Evolutionary conservation across 768 basidiomycete species (phyloP), one percentile per base, ranked within the genome.

Genomic region (Kwoniella sp.): DNA sequence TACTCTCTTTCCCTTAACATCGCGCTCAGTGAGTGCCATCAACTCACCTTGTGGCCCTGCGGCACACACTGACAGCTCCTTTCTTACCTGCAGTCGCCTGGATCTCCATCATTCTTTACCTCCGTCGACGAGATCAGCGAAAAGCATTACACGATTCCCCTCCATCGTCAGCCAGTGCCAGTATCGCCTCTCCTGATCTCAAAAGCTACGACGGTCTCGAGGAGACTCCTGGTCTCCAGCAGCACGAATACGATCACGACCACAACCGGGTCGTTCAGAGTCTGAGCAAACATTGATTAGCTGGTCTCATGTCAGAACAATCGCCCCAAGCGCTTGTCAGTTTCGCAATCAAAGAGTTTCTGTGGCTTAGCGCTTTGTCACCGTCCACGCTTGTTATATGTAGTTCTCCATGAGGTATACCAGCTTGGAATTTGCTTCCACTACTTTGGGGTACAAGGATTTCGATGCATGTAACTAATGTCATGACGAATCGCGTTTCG

Each of bases 21-120:
- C 21, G 36, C 68, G 17, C 63, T 76, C 50, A 71, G 70, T 74
- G 52, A 71, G 72, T 71, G 12, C 27, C 25, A 2, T 21, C 29
- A 19, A 4, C 2, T 24, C 55, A 29, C 44, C n/a, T n/a, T n/a
- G n/a, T n/a, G n/a, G n/a, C n/a, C n/a, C n/a, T n/a, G n/a, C n/a
- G n/a, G n/a, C 7, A 19, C 21, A 44, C 26, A 21, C 17, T n/a
- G 17, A 44, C 17, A 15, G 17, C 10, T 15, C 17, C 8, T 9
- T 44, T 44, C 40, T 4, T 10, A 3, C 40, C 17, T 4, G 17
- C 49, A 72, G 69, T 73, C 48, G 30, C 64, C 33, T 67, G 65
- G 63, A 64, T 60, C 21, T 49, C 64, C 33, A 36, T 67, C n/a
- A 55, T 73, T 29, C 61, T 70, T 9, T 60, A 61, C 22, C 58